Percentiles rank a stretch among this genome's conserved stretches.
phyloP scores from a whole-genome alignment of 2,329 filamentous ascomycete genomes.

The Fusarium sp. region DNA sequence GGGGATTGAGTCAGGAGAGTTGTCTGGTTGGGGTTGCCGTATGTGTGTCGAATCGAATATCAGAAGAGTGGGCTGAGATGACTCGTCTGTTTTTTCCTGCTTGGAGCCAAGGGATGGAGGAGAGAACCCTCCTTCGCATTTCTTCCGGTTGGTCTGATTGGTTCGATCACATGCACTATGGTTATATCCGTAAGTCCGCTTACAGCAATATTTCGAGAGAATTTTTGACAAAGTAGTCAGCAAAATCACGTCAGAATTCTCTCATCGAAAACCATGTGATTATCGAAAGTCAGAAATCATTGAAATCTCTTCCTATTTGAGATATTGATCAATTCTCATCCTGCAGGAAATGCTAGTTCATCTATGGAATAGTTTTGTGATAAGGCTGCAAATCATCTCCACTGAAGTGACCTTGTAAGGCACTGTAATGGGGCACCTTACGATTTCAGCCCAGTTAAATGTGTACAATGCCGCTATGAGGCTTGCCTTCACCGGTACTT shows the following conservation, averaged over 20 bases:
- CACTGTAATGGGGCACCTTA: neutral
- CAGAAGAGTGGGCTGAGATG: neutral
- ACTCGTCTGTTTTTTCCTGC: neutral
- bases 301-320: rapidly evolving
- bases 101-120: neutral
- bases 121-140: neutral
- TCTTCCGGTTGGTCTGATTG: neutral
- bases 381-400: neutral
- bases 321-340: neutral
- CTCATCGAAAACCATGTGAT: rapidly evolving
- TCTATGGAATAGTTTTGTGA: neutral
- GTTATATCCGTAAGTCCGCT: neutral
- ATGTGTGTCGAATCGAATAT: neutral
- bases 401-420: neutral
- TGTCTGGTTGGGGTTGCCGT: neutral
- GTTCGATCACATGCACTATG: neutral
- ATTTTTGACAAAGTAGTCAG: no score
- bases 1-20: neutral
- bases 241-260: neutral
- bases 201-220: neutral
- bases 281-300: rapidly evolving
- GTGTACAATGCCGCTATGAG: neutral
- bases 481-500: neutral
- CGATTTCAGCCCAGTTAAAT: neutral
- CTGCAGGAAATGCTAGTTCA: neutral